Evolutionary conservation across 805 yeast genomes (phyloP).

Genomic region (Wickerhamiella kurtzmanii): DNA sequence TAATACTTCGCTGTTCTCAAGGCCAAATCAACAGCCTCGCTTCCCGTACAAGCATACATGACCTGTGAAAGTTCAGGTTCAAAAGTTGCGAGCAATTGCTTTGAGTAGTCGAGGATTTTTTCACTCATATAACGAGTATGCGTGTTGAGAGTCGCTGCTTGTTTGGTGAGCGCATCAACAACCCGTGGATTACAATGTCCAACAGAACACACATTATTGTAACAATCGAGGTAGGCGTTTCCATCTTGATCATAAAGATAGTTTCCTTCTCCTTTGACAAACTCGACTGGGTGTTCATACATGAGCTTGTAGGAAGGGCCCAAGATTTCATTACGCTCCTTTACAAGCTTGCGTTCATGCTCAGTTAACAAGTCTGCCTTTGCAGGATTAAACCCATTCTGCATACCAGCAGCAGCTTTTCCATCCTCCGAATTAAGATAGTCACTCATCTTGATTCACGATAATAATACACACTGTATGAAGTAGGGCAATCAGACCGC

Average conservation of each 20-base stretch:
- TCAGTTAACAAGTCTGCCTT: neutral
- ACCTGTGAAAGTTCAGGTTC: constrained; percentile 4
- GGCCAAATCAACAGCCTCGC: constrained; percentile 13
- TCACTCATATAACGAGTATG: constrained; percentile 11
- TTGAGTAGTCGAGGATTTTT: constrained; percentile 5
- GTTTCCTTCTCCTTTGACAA: constrained; percentile 7
- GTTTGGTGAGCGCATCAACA: constrained; percentile 6
- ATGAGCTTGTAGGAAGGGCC: constrained; percentile 13
- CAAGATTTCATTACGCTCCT: constrained; percentile 4
- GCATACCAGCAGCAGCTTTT: constrained; percentile 9
- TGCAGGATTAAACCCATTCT: constrained; percentile 8
- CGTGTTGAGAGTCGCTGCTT: constrained; percentile 7
- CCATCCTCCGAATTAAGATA: neutral
- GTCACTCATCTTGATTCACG: too few species aligned
- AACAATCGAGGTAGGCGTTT: constrained; percentile 9
- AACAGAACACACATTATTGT: constrained; percentile 11
- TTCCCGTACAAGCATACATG: constrained; percentile 12
- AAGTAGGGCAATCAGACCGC: too few species aligned
- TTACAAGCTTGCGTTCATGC: constrained; percentile 7
- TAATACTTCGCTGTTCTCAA: constrained; percentile 10
- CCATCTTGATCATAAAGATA: constrained; percentile 9
- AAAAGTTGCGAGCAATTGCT: constrained; percentile 7
- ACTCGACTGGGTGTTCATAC: constrained; percentile 13
- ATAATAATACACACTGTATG: too few species aligned
- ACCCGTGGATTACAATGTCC: constrained; percentile 11